These are phyloP conservation scores for Zoysia matrella DNA, from an alignment of 202 grass and related monocot species.

Conservation along the genomic window DNA sequence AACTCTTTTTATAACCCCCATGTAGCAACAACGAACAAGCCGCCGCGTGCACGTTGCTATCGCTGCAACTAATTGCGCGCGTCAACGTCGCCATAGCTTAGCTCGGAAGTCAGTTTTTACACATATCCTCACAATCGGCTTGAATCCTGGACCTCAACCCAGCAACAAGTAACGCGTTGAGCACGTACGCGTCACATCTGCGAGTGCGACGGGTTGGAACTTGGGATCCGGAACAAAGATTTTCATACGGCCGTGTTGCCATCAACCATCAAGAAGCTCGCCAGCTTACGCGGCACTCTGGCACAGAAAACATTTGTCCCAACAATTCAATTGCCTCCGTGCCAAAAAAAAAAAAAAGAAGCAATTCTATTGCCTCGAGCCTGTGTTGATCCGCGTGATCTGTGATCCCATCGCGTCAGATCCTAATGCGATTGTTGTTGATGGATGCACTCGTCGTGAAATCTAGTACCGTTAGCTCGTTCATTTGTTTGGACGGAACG, in stretches of 20 bases:
- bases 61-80: not conserved
- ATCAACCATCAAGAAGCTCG: not conserved
- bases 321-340: no score
- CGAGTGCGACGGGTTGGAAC: slow-evolving; percentile 5
- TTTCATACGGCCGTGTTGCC: not conserved
- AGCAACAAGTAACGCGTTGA: not conserved
- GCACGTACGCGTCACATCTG: not conserved
- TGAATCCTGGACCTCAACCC: not conserved
- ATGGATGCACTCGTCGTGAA: not conserved
- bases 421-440: not conserved
- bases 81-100: slow-evolving; percentile 28
- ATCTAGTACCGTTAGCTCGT: not conserved
- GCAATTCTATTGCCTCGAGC: no score
- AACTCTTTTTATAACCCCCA: no score
- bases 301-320: not conserved
- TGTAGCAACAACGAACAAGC: not conserved
- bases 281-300: not conserved
- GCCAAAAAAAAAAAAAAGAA: no score
- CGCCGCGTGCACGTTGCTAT: not conserved
- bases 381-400: not conserved
- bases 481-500: not conserved
- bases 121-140: not conserved
- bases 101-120: not conserved
- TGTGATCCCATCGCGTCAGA: not conserved
- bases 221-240: not conserved